Evolutionary conservation across 495 filamentous ascomycete genomes (phyloP).

Genomic region (Tuber umbilicatum): DNA sequence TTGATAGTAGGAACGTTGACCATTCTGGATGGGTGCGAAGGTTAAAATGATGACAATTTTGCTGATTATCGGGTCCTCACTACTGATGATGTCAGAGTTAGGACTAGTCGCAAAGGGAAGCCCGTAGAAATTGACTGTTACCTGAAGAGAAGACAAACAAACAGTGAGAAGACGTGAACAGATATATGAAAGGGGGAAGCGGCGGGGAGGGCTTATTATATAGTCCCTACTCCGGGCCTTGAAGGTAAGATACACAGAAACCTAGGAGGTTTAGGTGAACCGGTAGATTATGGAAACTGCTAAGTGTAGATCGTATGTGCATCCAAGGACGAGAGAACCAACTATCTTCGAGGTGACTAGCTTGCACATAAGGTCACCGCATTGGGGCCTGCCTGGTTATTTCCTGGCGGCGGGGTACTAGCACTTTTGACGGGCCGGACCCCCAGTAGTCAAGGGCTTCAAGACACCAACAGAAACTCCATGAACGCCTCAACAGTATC

Average conservation of each 20-base stretch:
- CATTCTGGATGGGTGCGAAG: conserved; percentile 27
- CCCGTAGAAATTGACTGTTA: not conserved
- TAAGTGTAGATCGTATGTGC: not conserved
- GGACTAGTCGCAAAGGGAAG: not conserved
- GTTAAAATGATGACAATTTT: conserved; percentile 12
- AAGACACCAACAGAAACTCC: not conserved
- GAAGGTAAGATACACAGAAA: not conserved
- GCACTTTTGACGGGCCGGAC: not conserved
- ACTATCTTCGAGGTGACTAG: not conserved
- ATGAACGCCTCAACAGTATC: not conserved
- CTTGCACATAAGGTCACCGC: not conserved
- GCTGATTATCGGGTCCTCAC: not conserved
- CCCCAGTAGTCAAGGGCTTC: not conserved
- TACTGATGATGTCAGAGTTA: not conserved
- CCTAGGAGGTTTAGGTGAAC: not conserved
- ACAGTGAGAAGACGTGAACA: not conserved
- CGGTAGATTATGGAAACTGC: not conserved
- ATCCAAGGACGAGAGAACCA: not conserved
- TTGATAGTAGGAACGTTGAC: conserved; percentile 54
- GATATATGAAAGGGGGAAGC: not conserved
- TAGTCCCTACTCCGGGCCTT: not conserved
- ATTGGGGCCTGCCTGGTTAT: not conserved
- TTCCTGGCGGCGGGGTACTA: not conserved
- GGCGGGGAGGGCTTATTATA: not conserved
- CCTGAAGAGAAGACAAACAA: not conserved